These are phyloP conservation scores for Cucurbita moschata DNA, from an alignment of 306 rosid species.

Conservation along the genomic window DNA sequence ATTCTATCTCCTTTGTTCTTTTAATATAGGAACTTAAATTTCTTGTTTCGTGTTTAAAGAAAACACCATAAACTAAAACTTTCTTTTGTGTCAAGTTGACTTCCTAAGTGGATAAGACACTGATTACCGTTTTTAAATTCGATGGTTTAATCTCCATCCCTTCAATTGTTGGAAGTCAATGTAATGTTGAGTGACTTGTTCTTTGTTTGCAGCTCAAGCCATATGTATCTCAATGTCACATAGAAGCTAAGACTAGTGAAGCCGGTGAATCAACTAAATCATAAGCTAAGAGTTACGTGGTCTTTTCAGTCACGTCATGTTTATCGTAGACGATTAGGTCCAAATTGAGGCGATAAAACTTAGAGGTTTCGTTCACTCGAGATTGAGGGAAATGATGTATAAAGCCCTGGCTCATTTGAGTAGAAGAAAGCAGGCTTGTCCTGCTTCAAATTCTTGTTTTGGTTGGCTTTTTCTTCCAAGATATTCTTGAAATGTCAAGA, in stretches of 20 bases:
- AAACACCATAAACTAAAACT: neutral
- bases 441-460: neutral
- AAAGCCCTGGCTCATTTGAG: neutral
- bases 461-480: neutral
- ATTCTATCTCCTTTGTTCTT: neutral
- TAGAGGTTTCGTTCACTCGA: neutral
- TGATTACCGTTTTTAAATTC: too few relatives aligned
- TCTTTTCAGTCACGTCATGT: neutral
- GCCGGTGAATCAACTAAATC: neutral
- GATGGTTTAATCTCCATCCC: too few relatives aligned
- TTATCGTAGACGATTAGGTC: neutral
- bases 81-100: neutral
- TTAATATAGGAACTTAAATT: neutral
- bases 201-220: slow-evolving; percentile 20
- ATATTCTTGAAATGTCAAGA: neutral
- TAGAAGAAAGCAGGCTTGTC: neutral
- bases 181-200: neutral
- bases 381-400: neutral
- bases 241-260: slow-evolving; percentile 6
- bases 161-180: neutral
- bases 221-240: slow-evolving; percentile 24
- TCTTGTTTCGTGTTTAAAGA: neutral
- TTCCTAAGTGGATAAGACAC: too few relatives aligned
- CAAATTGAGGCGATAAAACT: neutral
- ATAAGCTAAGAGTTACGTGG: neutral